Conservation (phyloP, 768 basidiomycete genomes). For the Mycena filopes region DNA sequence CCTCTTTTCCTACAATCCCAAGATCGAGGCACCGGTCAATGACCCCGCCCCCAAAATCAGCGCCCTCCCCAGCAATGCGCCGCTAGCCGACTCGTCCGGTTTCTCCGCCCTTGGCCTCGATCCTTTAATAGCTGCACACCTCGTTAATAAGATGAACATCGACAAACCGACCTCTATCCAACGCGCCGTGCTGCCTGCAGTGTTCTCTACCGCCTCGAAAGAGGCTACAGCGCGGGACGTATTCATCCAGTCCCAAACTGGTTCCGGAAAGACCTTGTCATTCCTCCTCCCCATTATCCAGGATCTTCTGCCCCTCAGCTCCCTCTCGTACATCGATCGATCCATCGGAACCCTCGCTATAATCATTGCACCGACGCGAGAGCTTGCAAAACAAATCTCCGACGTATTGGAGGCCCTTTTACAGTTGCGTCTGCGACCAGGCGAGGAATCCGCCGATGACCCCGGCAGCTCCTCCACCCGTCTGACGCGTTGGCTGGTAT, state of each 20-base stretch:
- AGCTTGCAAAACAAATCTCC: constrained; percentile 95
- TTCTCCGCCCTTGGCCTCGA: constrained; percentile 88
- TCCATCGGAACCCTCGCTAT: constrained; percentile 95
- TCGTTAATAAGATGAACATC: constrained; percentile 83
- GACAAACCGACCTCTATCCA: constrained; percentile 92
- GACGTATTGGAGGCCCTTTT: constrained; percentile 91
- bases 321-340: constrained; percentile 92
- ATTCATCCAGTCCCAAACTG: constrained; percentile 96
- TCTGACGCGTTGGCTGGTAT: constrained; percentile 92
- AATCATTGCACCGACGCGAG: constrained; percentile 94
- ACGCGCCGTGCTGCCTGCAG: constrained; percentile 74
- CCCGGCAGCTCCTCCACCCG: constrained; percentile 53
- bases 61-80: constrained; percentile 83
- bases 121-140: constrained; percentile 81
- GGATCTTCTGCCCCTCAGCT: constrained; percentile 90
- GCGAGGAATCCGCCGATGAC: constrained; percentile 63
- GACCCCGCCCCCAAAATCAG: constrained; percentile 37
- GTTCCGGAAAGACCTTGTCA: constrained; percentile 94
- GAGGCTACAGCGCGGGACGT: constrained; percentile 69
- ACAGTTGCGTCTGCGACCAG: constrained; percentile 74
- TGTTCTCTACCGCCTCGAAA: constrained; percentile 47
- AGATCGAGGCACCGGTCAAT: constrained; percentile 57
- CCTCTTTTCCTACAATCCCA: constrained; percentile 87
- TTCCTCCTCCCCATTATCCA: constrained; percentile 96
- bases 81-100: constrained; percentile 76